Conservation (phyloP, 208 protist species). For the Trypanosoma grayi region DNA sequence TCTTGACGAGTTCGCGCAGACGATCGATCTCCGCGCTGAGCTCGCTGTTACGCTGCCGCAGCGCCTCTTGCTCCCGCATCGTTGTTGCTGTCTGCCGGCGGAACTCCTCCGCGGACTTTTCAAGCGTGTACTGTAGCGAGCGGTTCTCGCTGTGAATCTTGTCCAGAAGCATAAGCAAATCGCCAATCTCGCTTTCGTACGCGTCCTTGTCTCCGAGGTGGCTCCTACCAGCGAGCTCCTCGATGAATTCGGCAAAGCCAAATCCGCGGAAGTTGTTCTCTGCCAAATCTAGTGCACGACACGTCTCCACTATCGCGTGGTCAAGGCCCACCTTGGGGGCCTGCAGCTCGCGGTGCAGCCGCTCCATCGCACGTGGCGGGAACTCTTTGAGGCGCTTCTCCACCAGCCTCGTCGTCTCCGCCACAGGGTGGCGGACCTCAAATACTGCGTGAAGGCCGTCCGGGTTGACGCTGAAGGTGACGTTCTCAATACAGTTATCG, state of each 20-base stretch:
- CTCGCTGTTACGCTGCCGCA: conserved; percentile 34
- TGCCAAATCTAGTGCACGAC: conserved; percentile 36
- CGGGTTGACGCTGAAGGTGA: conserved; percentile 23
- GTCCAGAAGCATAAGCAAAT: conserved; percentile 56
- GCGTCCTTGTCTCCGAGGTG: conserved; percentile 49
- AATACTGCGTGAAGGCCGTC: conserved; percentile 24
- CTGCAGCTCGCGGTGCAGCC: conserved; percentile 27
- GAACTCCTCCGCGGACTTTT: conserved; percentile 58
- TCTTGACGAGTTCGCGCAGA: conserved; percentile 39
- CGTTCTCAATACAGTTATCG: conserved; percentile 26
- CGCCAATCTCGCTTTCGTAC: conserved; percentile 60
- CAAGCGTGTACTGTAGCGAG: conserved; percentile 48
- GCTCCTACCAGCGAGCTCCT: conserved; percentile 33
- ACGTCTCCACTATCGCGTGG: conserved; percentile 41
- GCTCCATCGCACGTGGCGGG: conserved; percentile 42
- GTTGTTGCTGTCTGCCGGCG: conserved; percentile 44
- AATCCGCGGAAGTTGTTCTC: conserved; percentile 36
- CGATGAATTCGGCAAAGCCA: conserved; percentile 41
- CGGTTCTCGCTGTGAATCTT: conserved; percentile 56
- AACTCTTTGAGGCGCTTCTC: conserved; percentile 27
- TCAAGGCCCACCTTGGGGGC: conserved; percentile 43
- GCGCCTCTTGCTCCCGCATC: conserved; percentile 42
- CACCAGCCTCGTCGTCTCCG: conserved; percentile 25
- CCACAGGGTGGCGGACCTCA: conserved; percentile 37
- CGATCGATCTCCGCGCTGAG: conserved; percentile 45